These are phyloP conservation scores for Microcos paniculata DNA, from an alignment of 345 rosid species.

Conservation along the genomic window DNA sequence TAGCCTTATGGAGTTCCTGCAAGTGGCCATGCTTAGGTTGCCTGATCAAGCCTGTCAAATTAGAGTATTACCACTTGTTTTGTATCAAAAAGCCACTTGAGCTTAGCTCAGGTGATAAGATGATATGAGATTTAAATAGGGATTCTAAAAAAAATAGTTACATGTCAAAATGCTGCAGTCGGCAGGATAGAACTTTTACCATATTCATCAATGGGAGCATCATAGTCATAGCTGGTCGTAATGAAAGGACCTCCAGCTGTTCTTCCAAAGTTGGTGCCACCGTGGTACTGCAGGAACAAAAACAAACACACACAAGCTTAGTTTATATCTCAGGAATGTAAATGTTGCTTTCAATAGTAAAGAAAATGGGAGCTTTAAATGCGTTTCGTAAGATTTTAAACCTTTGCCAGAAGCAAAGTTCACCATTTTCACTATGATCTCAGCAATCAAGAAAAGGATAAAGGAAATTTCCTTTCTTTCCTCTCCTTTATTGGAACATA, in stretches of 20 bases:
- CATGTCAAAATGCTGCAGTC: background rate
- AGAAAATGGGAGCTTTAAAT: background rate
- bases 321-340: background rate
- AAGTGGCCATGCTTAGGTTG: slow-evolving; percentile 82
- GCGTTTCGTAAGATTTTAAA: background rate
- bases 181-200: slow-evolving; percentile 34
- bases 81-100: background rate
- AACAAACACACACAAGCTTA: background rate
- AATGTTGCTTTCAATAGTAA: background rate
- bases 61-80: background rate
- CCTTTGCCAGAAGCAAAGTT: slow-evolving; percentile 20
- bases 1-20: slow-evolving; percentile 65
- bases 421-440: slow-evolving; percentile 2
- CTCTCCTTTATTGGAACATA: background rate
- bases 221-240: slow-evolving; percentile 70
- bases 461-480: slow-evolving; percentile 4
- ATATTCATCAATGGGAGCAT: slow-evolving; percentile 74
- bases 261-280: slow-evolving; percentile 78
- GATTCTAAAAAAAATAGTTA: no score
- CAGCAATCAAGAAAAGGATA: slow-evolving; percentile 21
- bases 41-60: slow-evolving; percentile 61
- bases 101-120: background rate
- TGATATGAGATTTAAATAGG: background rate
- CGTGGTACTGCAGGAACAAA: slow-evolving; percentile 49
- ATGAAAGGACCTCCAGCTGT: slow-evolving; percentile 74